Percentiles rank a stretch among this genome's conserved stretches.
These are phyloP conservation scores for Trametes punicea DNA, from an alignment of 768 basidiomycete species.

Conservation along the genomic window DNA sequence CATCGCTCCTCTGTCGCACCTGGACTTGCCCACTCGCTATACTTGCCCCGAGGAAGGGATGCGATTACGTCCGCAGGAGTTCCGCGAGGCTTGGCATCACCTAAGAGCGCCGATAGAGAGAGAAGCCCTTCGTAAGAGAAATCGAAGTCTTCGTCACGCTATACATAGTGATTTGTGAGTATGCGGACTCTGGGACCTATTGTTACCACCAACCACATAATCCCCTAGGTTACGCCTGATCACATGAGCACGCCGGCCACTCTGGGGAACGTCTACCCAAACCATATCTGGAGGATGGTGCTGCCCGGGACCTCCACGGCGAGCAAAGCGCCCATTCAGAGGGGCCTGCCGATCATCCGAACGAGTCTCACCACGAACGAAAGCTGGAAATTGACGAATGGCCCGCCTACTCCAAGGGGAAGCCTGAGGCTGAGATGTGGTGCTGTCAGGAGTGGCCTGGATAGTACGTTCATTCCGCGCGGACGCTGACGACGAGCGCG, in stretches of 20 bases:
- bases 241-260: background rate
- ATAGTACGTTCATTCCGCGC: background rate
- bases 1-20: slow-evolving; percentile 67
- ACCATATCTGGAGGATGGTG: slow-evolving; percentile 5
- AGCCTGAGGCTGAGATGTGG: background rate
- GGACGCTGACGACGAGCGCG: background rate
- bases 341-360: background rate
- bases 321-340: slow-evolving; percentile 15
- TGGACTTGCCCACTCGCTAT: slow-evolving; percentile 63
- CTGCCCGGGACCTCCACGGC: slow-evolving; percentile 3
- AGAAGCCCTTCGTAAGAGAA: slow-evolving; percentile 70
- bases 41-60: slow-evolving; percentile 55
- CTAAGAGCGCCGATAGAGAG: slow-evolving; percentile 53
- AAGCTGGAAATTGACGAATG: background rate
- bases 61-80: slow-evolving; percentile 62
- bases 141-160: slow-evolving; percentile 79
- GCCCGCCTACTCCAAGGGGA: background rate
- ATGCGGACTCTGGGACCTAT: background rate
- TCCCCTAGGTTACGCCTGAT: slow-evolving; percentile 34
- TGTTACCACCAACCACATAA: slow-evolving; percentile 46
- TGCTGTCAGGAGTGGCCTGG: background rate
- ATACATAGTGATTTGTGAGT: slow-evolving; percentile 2
- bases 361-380: background rate
- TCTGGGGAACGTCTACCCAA: slow-evolving; percentile 10
- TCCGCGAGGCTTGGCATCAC: slow-evolving; percentile 64